Percentiles rank a stretch among this genome's conserved stretches.
Evolutionary conservation across 2,329 filamentous ascomycete genomes (phyloP).

Genomic region (Fusarium multiceps): DNA sequence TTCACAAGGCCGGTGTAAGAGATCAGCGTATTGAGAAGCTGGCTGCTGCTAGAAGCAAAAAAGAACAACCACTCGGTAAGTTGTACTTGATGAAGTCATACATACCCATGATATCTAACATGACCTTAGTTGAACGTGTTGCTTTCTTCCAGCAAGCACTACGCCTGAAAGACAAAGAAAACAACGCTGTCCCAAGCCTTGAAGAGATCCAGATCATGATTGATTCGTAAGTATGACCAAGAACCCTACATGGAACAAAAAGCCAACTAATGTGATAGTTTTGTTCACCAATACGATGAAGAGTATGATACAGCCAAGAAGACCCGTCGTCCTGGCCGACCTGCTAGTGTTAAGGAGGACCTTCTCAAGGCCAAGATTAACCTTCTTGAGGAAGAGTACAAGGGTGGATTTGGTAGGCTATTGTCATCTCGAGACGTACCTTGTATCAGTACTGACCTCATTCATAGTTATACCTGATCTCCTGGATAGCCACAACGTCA

Average conservation of each 20-base stretch:
- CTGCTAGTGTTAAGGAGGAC: constrained; percentile 81
- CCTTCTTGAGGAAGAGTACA: constrained; percentile 80
- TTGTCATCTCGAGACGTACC: neutral
- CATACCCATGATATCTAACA: constrained; percentile 14
- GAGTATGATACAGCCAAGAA: constrained; percentile 75
- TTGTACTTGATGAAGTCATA: constrained; percentile 49
- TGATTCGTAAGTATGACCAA: constrained; percentile 60
- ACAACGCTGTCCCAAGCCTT: constrained; percentile 64
- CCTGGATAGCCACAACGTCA: constrained; percentile 71
- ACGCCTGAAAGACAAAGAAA: constrained; percentile 56
- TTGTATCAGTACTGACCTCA: constrained; percentile 27
- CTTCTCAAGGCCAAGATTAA: constrained; percentile 77
- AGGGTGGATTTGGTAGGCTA: constrained; percentile 80
- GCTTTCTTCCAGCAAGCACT: constrained; percentile 77
- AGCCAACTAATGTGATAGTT: constrained; percentile 55
- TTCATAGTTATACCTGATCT: constrained; percentile 77
- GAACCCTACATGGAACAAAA: neutral
- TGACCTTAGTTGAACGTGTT: constrained; percentile 51
- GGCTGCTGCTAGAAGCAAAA: constrained; percentile 74
- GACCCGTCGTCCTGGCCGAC: constrained; percentile 80
- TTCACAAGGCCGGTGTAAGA: constrained; percentile 81
- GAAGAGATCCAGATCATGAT: constrained; percentile 71
- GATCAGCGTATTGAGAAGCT: constrained; percentile 85
- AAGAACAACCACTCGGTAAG: constrained; percentile 74
- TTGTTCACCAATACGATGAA: constrained; percentile 75